Evolutionary conservation across 2,329 filamentous ascomycete species (phyloP).

Genomic region (Cladosporium sp.): DNA sequence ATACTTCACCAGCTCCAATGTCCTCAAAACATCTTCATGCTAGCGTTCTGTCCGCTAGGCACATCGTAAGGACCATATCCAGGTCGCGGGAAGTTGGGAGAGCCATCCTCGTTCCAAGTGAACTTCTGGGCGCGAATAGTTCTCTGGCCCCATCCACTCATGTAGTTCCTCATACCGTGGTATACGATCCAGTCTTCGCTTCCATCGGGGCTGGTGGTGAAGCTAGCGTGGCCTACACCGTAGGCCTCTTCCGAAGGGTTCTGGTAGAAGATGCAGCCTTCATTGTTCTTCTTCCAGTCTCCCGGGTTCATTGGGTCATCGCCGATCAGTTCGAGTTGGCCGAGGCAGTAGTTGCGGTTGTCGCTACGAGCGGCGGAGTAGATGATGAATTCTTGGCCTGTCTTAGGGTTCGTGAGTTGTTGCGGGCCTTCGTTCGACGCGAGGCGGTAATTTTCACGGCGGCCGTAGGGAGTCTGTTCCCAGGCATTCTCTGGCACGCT

Average conservation of each 20-base stretch:
- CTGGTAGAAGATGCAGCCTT: slow-evolving; percentile 52
- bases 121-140: slow-evolving; percentile 53
- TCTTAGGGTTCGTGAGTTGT: slow-evolving; percentile 50
- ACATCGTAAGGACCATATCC: slow-evolving; percentile 51
- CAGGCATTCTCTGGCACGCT: slow-evolving; percentile 50
- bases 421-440: slow-evolving; percentile 54
- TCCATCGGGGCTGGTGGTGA: slow-evolving; percentile 50
- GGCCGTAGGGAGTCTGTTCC: slow-evolving; percentile 54
- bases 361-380: slow-evolving; percentile 53
- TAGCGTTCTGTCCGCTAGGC: slow-evolving; percentile 45
- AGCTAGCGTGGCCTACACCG: slow-evolving; percentile 54
- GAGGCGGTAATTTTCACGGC: slow-evolving; percentile 47
- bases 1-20: background rate
- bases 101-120: slow-evolving; percentile 49
- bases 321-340: slow-evolving; percentile 51
- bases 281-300: slow-evolving; percentile 51
- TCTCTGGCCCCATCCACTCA: slow-evolving; percentile 48
- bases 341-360: slow-evolving; percentile 56
- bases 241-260: slow-evolving; percentile 47
- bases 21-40: slow-evolving; percentile 35
- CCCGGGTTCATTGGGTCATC: slow-evolving; percentile 51
- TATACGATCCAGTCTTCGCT: slow-evolving; percentile 55
- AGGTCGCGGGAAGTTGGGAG: slow-evolving; percentile 49
- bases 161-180: slow-evolving; percentile 53
- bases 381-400: slow-evolving; percentile 51